Base-by-base conservation (phyloP, 2,329 filamentous ascomycete species). In the Fusarium pseudograminearum region DNA sequence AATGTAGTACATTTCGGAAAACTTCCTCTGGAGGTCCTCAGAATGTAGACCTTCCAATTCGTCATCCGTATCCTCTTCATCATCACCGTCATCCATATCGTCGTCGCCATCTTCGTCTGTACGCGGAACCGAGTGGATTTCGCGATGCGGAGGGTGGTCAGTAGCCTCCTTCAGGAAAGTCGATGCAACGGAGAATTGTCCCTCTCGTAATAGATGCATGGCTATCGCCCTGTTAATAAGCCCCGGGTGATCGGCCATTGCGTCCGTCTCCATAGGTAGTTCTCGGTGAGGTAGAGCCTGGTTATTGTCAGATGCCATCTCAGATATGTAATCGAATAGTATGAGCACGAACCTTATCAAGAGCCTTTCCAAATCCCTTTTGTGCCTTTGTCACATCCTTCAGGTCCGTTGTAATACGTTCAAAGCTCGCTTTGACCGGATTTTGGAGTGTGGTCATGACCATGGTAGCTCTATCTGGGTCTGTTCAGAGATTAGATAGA, bases 191-290 rank as follows among this genome's bases (percentile, higher is more conserved):
- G 86, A 86, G 79, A 99, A 99, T 77, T 97, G 92, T 50, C 96
- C 96, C 81, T 98, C 95, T 41, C 96, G 92, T 40, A 99, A 86
- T 24, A 99, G 87, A 77, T 99, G 96, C 94, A 98, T 98, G 12
- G 93, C 93, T 73, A 99, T 97, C 9, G 96, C 95, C 59, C 94
- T 89, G 80, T 98, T 97, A 77, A 98, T 93, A 15, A 98, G 85
- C 18, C 86, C 84, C 6, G 91, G 87, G 70, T 97, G 90, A 22
- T 90, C 87, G 3, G 89, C 90, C 79, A 98, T 89, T 34, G 90
- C 91, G 79, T 97, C 93, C 74, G 93, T 90, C 61, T 94, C 92
- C 75, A 89, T 91, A 16, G 90, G 92, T 0, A 95, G 89, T 16
- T 92, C 83, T 16, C 90, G 88, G 12, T 79, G 74, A 7, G 83